Evolutionary conservation across 2,329 filamentous ascomycete species (phyloP), one percentile per base, ranked within the genome.

Genomic region (Fusarium sp.): DNA sequence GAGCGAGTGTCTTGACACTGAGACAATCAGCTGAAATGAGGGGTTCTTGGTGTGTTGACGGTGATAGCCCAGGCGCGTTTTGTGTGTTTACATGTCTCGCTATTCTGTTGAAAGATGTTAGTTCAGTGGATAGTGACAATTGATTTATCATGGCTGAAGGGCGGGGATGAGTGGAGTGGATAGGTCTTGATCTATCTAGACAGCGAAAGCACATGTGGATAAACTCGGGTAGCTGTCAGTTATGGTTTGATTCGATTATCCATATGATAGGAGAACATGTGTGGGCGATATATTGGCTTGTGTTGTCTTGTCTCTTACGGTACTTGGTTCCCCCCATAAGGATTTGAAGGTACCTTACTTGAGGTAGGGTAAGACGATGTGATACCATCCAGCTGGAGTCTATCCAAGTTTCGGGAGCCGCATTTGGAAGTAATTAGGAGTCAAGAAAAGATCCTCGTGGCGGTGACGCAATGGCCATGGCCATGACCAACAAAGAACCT

Each of bases 1-100:
- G 52, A 67, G 66, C 56, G 56, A 67, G 62, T 45, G 34, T 45
- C 30, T 53, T 25, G 48, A 65, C 25, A 23, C 31, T 52, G 44
- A 62, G 56, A 69, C 61, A 69, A 50, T 34, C 48, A 69, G 62
- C 61, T 62, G 61, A 67, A 55, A 9, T 54, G 41, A 42, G 66
- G 61, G 48, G 37, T 21, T 48, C 14, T 23, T 42, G 19, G 43
- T 62, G 53, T 67, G 30, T 50, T 56, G 44, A 51, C 25, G 49
- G 19, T 46, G 31, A 45, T 28, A 50, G 37, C 4, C 11, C 16
- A 43, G 48, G 43, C 52, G 67, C 62, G 42, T 56, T 39, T 51
- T 37, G 42, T 67, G 67, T 67, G 52, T 50, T 67, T 45, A 61
- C 30, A 55, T 62, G 54, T 69, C 42, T 66, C 55, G 55, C 30